A percentile compares a stretch with the other conserved stretches of the same genome.
Conservation (phyloP, 139 green algal species). For the Picochlorum sp. region DNA sequence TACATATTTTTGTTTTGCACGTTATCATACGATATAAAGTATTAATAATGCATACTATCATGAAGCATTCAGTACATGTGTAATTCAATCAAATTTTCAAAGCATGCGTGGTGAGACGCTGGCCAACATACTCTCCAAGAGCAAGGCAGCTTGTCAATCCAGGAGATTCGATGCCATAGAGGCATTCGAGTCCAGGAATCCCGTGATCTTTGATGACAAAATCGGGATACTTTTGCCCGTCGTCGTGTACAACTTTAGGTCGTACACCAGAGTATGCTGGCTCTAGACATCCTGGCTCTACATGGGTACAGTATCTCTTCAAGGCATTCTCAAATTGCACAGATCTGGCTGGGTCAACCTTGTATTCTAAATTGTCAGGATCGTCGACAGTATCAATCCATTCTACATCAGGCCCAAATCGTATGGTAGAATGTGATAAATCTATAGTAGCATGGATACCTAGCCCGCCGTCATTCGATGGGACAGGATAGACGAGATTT, state of each 20-base stretch:
- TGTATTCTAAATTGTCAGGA: slow-evolving; percentile 43
- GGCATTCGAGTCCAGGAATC: slow-evolving; percentile 51
- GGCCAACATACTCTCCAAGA: slow-evolving; percentile 52
- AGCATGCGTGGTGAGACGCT: neutral
- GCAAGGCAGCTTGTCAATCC: slow-evolving; percentile 67
- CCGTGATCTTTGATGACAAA: slow-evolving; percentile 57
- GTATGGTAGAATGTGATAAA: slow-evolving; percentile 44
- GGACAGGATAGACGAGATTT: slow-evolving; percentile 76
- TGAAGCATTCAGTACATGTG: no score
- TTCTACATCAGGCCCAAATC: slow-evolving; percentile 90
- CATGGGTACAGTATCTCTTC: slow-evolving; percentile 58
- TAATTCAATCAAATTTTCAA: no score
- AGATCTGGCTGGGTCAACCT: slow-evolving; percentile 39
- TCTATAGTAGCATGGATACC: slow-evolving; percentile 86
- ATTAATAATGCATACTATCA: no score
- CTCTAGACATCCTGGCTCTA: slow-evolving; percentile 54
- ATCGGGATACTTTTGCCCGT: slow-evolving; percentile 46
- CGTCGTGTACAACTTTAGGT: slow-evolving; percentile 43
- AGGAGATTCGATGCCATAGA: slow-evolving; percentile 83
- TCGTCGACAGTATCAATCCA: slow-evolving; percentile 10
- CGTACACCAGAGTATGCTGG: slow-evolving; percentile 56
- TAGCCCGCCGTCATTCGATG: slow-evolving; percentile 59
- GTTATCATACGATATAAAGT: no score
- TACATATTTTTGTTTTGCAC: neutral
- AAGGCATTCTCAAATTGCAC: slow-evolving; percentile 52